These are phyloP conservation scores for Solanum chmielewskii DNA, from an alignment of 257 asterid species.

Conservation along the genomic window DNA sequence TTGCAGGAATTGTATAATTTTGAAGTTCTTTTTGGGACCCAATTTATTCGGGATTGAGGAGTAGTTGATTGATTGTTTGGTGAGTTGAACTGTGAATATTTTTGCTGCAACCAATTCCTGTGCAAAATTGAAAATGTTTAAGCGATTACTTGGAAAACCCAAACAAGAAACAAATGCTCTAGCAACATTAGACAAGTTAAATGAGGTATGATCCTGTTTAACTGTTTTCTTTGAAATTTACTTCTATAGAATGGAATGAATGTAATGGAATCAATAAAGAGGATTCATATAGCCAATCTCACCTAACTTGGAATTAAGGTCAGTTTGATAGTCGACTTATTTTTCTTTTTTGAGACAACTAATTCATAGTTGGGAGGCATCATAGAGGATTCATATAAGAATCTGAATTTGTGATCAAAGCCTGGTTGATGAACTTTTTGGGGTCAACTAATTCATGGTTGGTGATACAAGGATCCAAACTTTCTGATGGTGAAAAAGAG, in stretches of 20 bases:
- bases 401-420: neutral
- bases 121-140: conserved; percentile 31
- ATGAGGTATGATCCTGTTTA: conserved; percentile 38
- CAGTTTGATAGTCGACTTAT: neutral
- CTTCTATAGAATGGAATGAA: neutral
- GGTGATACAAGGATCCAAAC: neutral
- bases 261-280: neutral
- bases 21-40: neutral
- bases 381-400: neutral
- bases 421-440: neutral
- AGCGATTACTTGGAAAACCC: conserved; percentile 57
- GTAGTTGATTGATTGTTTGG: neutral
- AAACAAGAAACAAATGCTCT: conserved; percentile 57
- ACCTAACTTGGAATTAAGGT: neutral
- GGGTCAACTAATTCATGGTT: neutral
- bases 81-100: neutral
- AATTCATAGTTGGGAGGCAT: neutral
- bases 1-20: neutral
- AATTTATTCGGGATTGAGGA: neutral
- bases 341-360: neutral
- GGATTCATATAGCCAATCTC: neutral
- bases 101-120: neutral
- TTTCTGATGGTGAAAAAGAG: neutral
- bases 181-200: conserved; percentile 57
- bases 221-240: neutral